phyloP scores from a whole-genome alignment of 2,329 filamentous ascomycete species.

The Colletotrichum chrysophilum region DNA sequence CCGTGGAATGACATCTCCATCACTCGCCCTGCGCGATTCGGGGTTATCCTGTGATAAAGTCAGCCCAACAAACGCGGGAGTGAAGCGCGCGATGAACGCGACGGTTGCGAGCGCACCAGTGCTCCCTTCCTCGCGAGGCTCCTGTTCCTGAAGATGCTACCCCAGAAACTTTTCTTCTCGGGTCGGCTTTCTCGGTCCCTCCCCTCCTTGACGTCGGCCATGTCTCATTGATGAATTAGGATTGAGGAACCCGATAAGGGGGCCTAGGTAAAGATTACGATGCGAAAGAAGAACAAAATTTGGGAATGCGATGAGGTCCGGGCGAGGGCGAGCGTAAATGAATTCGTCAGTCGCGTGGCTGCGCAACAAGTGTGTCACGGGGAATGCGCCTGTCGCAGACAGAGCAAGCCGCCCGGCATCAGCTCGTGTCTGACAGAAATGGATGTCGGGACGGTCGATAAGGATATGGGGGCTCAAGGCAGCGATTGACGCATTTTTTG shows the following conservation, averaged over 20 bases:
- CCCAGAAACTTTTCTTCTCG: slow-evolving; percentile 53
- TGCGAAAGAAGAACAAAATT: neutral
- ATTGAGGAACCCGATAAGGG: neutral
- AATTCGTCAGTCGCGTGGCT: slow-evolving; percentile 23
- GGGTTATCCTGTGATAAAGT: slow-evolving; percentile 33
- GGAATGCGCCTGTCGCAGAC: slow-evolving; percentile 24
- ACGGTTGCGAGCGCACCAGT: slow-evolving; percentile 31
- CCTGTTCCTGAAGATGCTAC: slow-evolving; percentile 53
- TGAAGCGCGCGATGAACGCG: slow-evolving; percentile 20
- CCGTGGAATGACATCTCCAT: slow-evolving; percentile 35
- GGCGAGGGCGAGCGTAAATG: neutral
- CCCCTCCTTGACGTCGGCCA: slow-evolving; percentile 35
- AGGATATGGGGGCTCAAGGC: neutral
- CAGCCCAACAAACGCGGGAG: neutral
- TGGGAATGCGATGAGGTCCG: neutral
- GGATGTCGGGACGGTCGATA: neutral
- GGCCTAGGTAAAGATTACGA: neutral
- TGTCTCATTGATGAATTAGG: slow-evolving; percentile 23
- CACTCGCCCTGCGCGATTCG: slow-evolving; percentile 34
- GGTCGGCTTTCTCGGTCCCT: slow-evolving; percentile 21
- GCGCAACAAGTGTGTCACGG: slow-evolving; percentile 19
- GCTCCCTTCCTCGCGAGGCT: slow-evolving; percentile 45
- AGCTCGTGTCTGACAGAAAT: neutral
- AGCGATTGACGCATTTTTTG: neutral
- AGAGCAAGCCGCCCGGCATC: slow-evolving; percentile 6